Percentiles rank a stretch among this genome's conserved stretches.
phyloP scores from a whole-genome alignment of 2,329 filamentous ascomycete species.

The Venturia oleaginea region DNA sequence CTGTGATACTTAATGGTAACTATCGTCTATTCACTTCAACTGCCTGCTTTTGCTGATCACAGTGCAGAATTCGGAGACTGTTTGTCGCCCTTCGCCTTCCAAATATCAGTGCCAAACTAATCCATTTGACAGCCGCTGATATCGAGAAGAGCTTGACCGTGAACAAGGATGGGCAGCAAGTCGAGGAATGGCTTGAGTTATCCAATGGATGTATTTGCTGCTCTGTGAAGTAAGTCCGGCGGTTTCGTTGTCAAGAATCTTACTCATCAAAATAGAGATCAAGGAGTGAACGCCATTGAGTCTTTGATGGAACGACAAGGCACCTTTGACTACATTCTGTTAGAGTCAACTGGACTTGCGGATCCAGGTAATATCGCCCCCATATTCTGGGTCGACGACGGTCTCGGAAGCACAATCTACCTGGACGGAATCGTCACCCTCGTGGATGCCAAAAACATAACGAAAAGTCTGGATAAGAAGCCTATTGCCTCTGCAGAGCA shows the following conservation, averaged over 20 bases:
- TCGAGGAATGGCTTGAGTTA: slow-evolving; percentile 91
- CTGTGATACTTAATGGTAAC: slow-evolving; percentile 83
- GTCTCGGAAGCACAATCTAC: slow-evolving; percentile 88
- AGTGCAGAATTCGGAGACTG: slow-evolving; percentile 29
- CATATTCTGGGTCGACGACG: slow-evolving; percentile 96
- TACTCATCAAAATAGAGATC: slow-evolving; percentile 50
- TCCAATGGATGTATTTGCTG: slow-evolving; percentile 97
- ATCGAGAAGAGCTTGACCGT: slow-evolving; percentile 95
- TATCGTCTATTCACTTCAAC: background rate
- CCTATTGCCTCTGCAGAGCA: slow-evolving; percentile 34
- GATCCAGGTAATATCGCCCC: slow-evolving; percentile 94
- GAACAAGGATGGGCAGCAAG: slow-evolving; percentile 70
- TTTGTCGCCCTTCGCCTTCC: slow-evolving; percentile 13
- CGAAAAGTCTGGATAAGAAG: slow-evolving; percentile 68
- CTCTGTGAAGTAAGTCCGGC: slow-evolving; percentile 68
- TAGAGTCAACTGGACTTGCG: slow-evolving; percentile 91
- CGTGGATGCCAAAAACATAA: slow-evolving; percentile 88
- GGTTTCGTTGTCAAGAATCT: slow-evolving; percentile 7
- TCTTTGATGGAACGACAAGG: slow-evolving; percentile 90
- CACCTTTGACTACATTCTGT: slow-evolving; percentile 91
- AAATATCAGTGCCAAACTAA: background rate
- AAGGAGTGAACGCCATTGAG: slow-evolving; percentile 89
- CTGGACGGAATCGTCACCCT: slow-evolving; percentile 94
- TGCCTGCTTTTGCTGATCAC: background rate
- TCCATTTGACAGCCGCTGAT: slow-evolving; percentile 59